These are phyloP conservation scores for Rhodotorula sp. DNA, from an alignment of 1,284 basidiomycete species.

Conservation along the genomic window DNA sequence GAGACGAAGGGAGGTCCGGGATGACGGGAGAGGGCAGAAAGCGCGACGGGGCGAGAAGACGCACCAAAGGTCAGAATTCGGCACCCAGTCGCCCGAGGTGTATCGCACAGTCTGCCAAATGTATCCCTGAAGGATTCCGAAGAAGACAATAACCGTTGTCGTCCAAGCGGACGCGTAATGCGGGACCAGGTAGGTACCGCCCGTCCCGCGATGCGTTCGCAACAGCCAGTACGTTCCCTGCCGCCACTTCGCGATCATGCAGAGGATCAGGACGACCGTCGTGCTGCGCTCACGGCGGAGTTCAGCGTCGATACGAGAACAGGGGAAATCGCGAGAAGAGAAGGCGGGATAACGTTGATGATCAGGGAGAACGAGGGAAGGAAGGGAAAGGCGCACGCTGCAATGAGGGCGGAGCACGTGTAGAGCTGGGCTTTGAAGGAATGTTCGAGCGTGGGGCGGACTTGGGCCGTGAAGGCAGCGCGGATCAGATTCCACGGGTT, in stretches of 20 bases:
- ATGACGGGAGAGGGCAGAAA: neutral
- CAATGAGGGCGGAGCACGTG: slow-evolving; percentile 4
- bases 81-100: neutral
- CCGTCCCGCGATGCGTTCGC: slow-evolving; percentile 4
- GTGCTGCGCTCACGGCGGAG: neutral
- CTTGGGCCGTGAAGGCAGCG: neutral
- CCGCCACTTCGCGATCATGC: slow-evolving; percentile 13
- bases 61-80: neutral
- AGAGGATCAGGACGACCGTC: slow-evolving; percentile 2
- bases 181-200: slow-evolving; percentile 12
- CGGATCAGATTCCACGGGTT: slow-evolving; percentile 9
- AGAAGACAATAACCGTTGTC: neutral
- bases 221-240: slow-evolving; percentile 18
- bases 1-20: neutral
- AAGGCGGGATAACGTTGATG: too few species aligned
- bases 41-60: neutral
- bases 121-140: slow-evolving; percentile 7
- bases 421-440: slow-evolving; percentile 13
- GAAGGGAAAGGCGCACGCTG: neutral
- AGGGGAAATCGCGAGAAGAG: neutral
- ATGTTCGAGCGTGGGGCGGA: neutral
- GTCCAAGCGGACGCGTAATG: slow-evolving; percentile 19
- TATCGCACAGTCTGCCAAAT: neutral
- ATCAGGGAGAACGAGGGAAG: too few species aligned
- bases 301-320: neutral